Conservation (phyloP, 169 alveolate species). For the Nephromyces sp. region DNA sequence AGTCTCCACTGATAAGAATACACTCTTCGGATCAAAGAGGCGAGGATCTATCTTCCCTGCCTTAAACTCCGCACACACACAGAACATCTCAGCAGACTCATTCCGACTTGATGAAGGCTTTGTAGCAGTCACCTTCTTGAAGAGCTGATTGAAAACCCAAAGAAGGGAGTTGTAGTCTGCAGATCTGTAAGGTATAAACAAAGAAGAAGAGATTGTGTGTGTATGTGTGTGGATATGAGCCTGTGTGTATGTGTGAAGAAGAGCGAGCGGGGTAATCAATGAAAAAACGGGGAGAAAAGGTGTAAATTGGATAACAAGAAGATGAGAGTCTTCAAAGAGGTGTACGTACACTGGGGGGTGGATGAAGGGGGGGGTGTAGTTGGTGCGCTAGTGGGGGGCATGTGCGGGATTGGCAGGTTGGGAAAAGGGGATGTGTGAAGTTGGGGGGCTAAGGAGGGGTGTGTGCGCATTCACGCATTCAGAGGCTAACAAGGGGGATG, state of each 20-base stretch:
- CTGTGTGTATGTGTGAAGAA: not conserved
- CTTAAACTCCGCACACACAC: constrained; percentile 86
- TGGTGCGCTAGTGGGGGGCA: too few relatives aligned
- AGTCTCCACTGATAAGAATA: constrained; percentile 67
- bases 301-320: too few relatives aligned
- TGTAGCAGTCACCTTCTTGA: constrained; percentile 89
- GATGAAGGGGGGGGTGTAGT: too few relatives aligned
- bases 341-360: too few relatives aligned
- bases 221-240: not conserved
- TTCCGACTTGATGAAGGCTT: constrained; percentile 95
- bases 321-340: too few relatives aligned
- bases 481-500: too few relatives aligned
- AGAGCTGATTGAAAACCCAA: constrained; percentile 90
- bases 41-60: constrained; percentile 87
- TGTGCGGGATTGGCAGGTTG: too few relatives aligned
- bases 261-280: too few relatives aligned
- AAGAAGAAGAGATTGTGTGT: not conserved
- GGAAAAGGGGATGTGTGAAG: too few relatives aligned
- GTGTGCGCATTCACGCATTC: too few relatives aligned
- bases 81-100: constrained; percentile 95
- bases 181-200: constrained; percentile 44
- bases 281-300: too few relatives aligned
- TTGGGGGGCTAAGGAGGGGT: too few relatives aligned
- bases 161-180: constrained; percentile 90
- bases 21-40: constrained; percentile 86